Evolutionary conservation across 2,329 filamentous ascomycete species (phyloP), one percentile per base, ranked within the genome.

Genomic region (Trichoderma asperellum): DNA sequence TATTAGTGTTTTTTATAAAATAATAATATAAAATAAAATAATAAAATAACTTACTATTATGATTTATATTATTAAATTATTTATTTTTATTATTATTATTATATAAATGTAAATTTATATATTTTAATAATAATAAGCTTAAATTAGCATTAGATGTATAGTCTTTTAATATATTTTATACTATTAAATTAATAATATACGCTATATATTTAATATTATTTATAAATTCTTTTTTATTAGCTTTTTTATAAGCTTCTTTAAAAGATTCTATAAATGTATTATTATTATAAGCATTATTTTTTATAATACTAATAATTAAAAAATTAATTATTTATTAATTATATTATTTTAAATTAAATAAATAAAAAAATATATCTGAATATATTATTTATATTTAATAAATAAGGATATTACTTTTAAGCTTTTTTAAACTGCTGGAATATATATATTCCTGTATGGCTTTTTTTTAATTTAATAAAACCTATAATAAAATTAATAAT

Each of bases 381-480:
- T 57, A 32, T 57, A 32, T 32, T 57, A 57, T 57, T 57, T 57
- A 57, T 57, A 57, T 57, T 57, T 32, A 29, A 57, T 57, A 24
- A 24, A 32, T 24, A 57, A 57, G 4, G 12, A 24, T 24, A 24
- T 24, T 24, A 24, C 24, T 16, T 49, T 49, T 11, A 49, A 8
- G 3, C n/a, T 49, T 49, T 49, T 8, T 24, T 49, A 29, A 57
- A 57, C 32, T 57, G 18, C 29, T 29, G 8, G 16, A 21, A 35
- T 40, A 35, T 60, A 67, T 58, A 35, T 27, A 40, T 40, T 6
- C 14, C 16, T 5, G 2, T 40, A 40, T 40, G 16, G 12, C 37
- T 40, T 16, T 40, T 5, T 40, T 16, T 16, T 16, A 40, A 14
- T 14, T 40, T 14, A 58, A 58, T 47, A 67, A 58, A 57, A 14